These are phyloP conservation scores for Calendula officinalis DNA, from an alignment of 129 eudicot genomes.

Conservation along the genomic window DNA sequence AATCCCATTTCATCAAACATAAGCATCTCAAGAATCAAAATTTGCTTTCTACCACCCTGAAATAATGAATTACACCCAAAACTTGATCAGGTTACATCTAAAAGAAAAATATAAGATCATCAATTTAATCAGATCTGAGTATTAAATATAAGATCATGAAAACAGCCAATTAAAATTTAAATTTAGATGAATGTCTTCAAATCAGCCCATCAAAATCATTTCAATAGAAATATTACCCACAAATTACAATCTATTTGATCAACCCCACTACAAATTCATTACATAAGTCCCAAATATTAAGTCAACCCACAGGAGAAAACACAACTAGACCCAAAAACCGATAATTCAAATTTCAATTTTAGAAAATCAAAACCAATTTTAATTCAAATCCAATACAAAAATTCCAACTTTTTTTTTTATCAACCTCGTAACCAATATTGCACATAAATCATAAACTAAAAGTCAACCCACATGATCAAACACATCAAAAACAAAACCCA, in stretches of 20 bases:
- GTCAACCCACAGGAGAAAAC: not conserved
- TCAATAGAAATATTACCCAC: not conserved
- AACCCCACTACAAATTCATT: not conserved
- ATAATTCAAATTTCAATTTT: not conserved
- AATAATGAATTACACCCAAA: constrained; percentile 7
- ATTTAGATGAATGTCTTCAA: not conserved
- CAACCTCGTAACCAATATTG: not conserved
- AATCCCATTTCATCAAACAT: constrained; percentile 56
- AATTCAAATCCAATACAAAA: not conserved
- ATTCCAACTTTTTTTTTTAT: not conserved
- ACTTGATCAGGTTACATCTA: not conserved
- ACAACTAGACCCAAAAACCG: not conserved
- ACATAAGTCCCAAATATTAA: not conserved
- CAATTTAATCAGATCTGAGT: constrained; percentile 25
- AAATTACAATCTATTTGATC: not conserved
- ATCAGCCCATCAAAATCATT: not conserved
- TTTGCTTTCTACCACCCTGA: constrained; percentile 10
- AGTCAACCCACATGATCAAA: constrained; percentile 8
- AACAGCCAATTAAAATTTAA: not conserved
- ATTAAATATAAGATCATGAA: not conserved
- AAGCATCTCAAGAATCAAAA: constrained; percentile 29
- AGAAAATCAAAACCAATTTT: not conserved
- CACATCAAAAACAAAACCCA: not conserved
- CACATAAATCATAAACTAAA: not conserved
- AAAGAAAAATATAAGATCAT: not conserved